Base-by-base conservation (phyloP, 1,284 basidiomycete genomes). In the Cutaneotrichosporon sp. region DNA sequence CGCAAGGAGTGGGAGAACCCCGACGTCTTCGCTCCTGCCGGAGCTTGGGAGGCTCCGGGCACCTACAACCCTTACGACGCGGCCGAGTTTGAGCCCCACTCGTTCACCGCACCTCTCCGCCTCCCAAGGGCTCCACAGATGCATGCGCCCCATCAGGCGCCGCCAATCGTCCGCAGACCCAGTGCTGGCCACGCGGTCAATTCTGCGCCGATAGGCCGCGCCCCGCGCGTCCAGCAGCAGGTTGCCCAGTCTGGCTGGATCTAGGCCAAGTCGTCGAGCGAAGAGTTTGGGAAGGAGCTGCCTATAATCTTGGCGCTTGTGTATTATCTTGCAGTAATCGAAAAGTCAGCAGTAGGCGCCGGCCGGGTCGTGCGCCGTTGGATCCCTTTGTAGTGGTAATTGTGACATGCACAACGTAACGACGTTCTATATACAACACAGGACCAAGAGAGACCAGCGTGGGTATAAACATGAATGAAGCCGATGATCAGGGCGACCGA, bases 11-110 rank as follows among this genome's bases (percentile, higher is more conserved):
- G 31, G 31, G 51, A 53, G 51, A 53, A 53, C 36, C 36, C 56
- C 11, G 56, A 62, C 47, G 61, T 58, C 10, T 62, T 62, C 21
- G 61, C 61, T 10, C 26, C 56, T 47, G 34, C 61, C 7, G 61
- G 61, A 26, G 61, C 61, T 5, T 62, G 56, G 56, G 47, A 62
- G 56, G 60, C 60, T 21, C 32, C 52, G 18, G 56, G 56, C 10
- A 13, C 49, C 4, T 62, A 62, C 61, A 50, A 36, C 16, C 53
- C 55, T 8, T 62, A 62, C 50, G 61, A 57, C 32, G 56, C 46
- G 34, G 32, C 42, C 38, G 55, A 57, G 26, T 57, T 58, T 40
- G 50, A 38, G 46, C 34, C 11, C 8, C 42, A n/a, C 30, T 42
- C 57, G 26, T 63, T 63, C 51, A 58, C 56, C 10, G 36, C 62